These are phyloP conservation scores for Globisporangium irregulare DNA, from an alignment of 352 stramenopile species.

Conservation along the genomic window DNA sequence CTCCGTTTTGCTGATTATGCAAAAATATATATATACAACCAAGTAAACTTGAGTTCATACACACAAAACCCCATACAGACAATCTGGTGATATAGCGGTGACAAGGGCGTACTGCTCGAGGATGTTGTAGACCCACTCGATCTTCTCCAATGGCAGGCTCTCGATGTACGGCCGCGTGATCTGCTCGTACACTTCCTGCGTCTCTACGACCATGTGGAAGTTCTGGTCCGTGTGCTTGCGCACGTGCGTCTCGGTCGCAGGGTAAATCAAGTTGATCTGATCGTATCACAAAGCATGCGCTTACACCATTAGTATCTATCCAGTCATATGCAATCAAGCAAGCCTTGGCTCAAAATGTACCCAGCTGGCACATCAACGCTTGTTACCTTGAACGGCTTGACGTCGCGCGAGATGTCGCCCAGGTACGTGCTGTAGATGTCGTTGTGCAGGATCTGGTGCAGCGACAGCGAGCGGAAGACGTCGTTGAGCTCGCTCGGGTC, in stretches of 20 bases:
- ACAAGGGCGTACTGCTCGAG: conserved; percentile 69
- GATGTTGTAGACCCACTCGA: conserved; percentile 90
- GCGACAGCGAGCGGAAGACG: conserved; percentile 52
- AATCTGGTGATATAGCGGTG: neutral
- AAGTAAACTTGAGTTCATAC: conserved; percentile 4
- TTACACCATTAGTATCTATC: neutral
- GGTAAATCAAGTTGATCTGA: conserved; percentile 81
- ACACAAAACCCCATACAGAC: neutral
- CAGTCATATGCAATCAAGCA: neutral
- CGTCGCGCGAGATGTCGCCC: conserved; percentile 56
- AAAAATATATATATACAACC: neutral
- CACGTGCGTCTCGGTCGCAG: conserved; percentile 74
- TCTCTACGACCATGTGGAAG: conserved; percentile 85
- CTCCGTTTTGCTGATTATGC: conserved; percentile 61
- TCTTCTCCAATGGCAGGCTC: conserved; percentile 65
- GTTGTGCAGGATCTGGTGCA: conserved; percentile 72
- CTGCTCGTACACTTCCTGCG: conserved; percentile 65
- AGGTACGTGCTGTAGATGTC: conserved; percentile 84
- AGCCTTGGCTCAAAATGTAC: neutral
- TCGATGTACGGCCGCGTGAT: conserved; percentile 78
- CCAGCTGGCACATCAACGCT: neutral
- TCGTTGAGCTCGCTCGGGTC: conserved; percentile 36
- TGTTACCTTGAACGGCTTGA: conserved; percentile 74
- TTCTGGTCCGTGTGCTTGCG: conserved; percentile 81
- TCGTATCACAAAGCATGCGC: neutral